Base-by-base conservation (phyloP, 371 early-diverging fungal genomes). In the Umbelopsis sp. region DNA sequence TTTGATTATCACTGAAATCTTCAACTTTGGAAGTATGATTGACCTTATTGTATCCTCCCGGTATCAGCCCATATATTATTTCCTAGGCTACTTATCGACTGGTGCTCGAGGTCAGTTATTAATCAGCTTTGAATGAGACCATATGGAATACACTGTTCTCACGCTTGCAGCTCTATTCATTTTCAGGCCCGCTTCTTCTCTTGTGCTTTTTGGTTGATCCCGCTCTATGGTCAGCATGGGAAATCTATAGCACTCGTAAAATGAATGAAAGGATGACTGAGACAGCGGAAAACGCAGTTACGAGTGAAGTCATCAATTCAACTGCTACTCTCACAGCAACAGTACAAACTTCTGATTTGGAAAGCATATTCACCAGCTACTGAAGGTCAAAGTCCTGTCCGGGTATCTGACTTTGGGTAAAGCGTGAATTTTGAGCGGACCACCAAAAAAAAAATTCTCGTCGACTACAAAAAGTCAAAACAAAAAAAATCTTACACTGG, bases 161-260 rank as follows among this genome's bases (percentile, higher is more conserved):
- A 48, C 48, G 3, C 48, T 0, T 2, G n/a, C 14, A 7, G 18
- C 18, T 48, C 1, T 48, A 20, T 6, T 29, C 29, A 25, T 10
- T 35, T 16, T 18, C 3, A 57, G 57, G 57, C 1, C 57, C 57
- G n/a, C 18, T 57, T 37, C 18, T 57, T 4, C 57, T 57, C 3
- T 29, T 57, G 4, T 57, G 57, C 35, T 57, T 57, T 57, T 3
- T 57, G 57, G 7, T 57, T 7, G 57, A 57, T 35, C 57, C 57
- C 6, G 35, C 37, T 12, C 35, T 57, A 29, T 57, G 57, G 57
- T 35, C 29, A 3, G 57, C 57, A 4, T 18, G 10, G 12, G 41
- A 41, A 41, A 7, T 41, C 12, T 41, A 41, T 12, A 41, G 7
- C 41, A 41, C 2, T 7, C 41, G 41, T 12, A 41, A 12, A 12